These are phyloP conservation scores for Graphilbum ipis-grandicollis DNA, from an alignment of 2,329 filamentous ascomycete species.

Conservation along the genomic window DNA sequence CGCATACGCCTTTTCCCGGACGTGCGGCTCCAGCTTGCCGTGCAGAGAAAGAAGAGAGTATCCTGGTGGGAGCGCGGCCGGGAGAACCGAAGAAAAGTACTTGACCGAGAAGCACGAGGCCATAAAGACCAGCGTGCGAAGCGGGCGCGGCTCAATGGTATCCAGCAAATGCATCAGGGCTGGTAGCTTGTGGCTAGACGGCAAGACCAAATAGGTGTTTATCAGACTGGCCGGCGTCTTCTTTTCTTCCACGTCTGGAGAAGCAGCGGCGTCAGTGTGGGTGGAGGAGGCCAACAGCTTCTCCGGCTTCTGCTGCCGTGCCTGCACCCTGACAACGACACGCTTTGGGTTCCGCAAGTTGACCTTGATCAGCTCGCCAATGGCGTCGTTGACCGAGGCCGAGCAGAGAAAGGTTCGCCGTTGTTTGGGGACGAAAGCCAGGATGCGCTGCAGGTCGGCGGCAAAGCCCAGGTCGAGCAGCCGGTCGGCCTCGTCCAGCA, in stretches of 20 bases:
- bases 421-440: constrained; percentile 78
- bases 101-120: constrained; percentile 91
- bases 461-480: constrained; percentile 90
- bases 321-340: constrained; percentile 83
- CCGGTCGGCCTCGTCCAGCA: constrained; percentile 88
- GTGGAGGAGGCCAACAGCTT: no score
- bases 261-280: not conserved
- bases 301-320: constrained; percentile 16
- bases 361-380: constrained; percentile 81
- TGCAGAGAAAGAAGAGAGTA: constrained; percentile 69
- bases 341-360: constrained; percentile 89
- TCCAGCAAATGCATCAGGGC: constrained; percentile 54
- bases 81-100: constrained; percentile 74
- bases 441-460: constrained; percentile 70
- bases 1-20: constrained; percentile 74
- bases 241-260: constrained; percentile 48
- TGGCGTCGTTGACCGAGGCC: constrained; percentile 87
- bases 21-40: constrained; percentile 78
- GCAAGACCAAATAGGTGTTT: constrained; percentile 67
- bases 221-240: constrained; percentile 83
- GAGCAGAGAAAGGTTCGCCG: constrained; percentile 86
- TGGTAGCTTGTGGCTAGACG: constrained; percentile 65
- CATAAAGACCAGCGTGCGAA: constrained; percentile 79
- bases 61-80: constrained; percentile 47
- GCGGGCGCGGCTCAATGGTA: constrained; percentile 52